Evolutionary conservation across 2,329 filamentous ascomycete species (phyloP).

Genomic region (Colletotrichum sp.): DNA sequence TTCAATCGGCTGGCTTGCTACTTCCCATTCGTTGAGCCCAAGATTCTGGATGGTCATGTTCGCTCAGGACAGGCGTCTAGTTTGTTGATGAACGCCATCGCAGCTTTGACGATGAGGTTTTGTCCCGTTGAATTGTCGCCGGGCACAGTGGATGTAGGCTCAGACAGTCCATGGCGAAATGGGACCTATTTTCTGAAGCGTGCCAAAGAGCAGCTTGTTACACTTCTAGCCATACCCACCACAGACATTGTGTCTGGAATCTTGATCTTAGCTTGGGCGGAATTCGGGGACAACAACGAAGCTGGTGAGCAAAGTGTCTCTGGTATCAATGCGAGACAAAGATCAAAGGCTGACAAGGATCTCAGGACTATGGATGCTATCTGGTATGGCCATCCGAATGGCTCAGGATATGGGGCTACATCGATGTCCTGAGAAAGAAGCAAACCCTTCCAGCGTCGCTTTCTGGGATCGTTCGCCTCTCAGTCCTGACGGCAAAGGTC

Average conservation of each 20-base stretch:
- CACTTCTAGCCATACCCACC: not conserved
- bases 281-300: not conserved
- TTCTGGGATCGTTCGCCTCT: not conserved
- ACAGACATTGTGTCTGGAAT: not conserved
- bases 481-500: not conserved
- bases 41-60: not conserved
- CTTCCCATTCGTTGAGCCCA: not conserved
- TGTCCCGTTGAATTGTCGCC: not conserved
- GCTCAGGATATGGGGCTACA: not conserved
- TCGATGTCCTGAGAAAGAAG: not conserved
- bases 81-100: not conserved
- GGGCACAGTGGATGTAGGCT: not conserved
- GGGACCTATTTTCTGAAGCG: not conserved
- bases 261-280: not conserved
- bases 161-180: not conserved
- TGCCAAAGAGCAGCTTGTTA: not conserved
- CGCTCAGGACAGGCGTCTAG: not conserved
- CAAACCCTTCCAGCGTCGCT: not conserved
- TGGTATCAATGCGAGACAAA: not conserved
- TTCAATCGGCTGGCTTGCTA: not conserved
- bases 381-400: not conserved
- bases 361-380: not conserved
- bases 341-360: not conserved
- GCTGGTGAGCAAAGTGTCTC: not conserved
- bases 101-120: not conserved